Conservation (phyloP, 129 eudicot species). For the Arctium minus region DNA sequence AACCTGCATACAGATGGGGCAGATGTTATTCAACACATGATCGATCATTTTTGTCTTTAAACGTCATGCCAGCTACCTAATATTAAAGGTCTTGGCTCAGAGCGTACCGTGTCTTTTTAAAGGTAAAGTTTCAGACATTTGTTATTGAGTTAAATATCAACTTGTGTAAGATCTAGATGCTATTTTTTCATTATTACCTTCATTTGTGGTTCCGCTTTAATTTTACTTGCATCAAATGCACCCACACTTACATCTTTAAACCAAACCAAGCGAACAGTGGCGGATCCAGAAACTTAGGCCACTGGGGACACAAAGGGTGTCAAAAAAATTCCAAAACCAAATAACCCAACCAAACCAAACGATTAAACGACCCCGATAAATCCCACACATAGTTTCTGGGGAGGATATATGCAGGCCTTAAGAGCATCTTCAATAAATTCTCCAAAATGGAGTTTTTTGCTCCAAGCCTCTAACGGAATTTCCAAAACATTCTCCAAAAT, state of each 20-base stretch:
- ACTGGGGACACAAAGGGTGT: no score
- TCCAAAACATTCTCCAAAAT: neutral
- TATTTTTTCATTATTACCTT: neutral
- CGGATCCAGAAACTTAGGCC: no score
- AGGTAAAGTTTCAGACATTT: slow-evolving; percentile 10
- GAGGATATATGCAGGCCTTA: neutral
- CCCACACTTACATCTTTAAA: neutral
- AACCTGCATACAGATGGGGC: slow-evolving; percentile 80
- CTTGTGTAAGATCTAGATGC: neutral
- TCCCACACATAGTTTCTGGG: neutral
- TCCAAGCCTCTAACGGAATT: no score
- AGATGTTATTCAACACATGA: slow-evolving; percentile 93
- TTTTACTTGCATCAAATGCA: neutral
- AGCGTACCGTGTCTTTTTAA: neutral
- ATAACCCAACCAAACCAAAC: neutral
- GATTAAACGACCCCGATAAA: neutral
- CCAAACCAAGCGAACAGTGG: neutral
- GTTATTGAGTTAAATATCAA: neutral
- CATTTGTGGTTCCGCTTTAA: neutral
- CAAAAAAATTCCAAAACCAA: no score
- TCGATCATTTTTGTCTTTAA: slow-evolving; percentile 72
- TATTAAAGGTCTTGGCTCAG: slow-evolving; percentile 15
- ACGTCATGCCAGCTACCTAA: slow-evolving; percentile 15
- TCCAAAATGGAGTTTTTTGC: no score
- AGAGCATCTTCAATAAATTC: neutral